Percentiles rank a stretch among this genome's conserved stretches.
phyloP scores from a whole-genome alignment of 495 filamentous ascomycete genomes.

The Podospora appendiculata region DNA sequence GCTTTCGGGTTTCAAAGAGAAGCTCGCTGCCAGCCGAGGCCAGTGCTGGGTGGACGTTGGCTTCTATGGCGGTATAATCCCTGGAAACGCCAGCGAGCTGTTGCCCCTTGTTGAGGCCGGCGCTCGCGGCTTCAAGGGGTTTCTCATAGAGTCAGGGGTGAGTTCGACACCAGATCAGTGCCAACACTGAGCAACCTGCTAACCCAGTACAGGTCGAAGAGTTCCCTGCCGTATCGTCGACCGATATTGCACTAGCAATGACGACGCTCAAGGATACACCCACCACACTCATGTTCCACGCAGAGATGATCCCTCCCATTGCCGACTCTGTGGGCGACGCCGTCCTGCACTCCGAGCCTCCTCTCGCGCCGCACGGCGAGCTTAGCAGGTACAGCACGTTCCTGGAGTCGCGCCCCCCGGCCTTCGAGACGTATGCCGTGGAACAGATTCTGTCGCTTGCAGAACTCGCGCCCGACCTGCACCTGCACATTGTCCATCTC shows the following conservation, averaged over 20 bases:
- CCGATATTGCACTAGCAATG: constrained; percentile 75
- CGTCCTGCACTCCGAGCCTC: constrained; percentile 64
- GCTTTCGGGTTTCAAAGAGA: constrained; percentile 70
- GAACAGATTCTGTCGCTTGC: constrained; percentile 77
- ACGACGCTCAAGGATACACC: constrained; percentile 62
- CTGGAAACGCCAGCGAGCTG: constrained; percentile 77
- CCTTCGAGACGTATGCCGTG: constrained; percentile 89
- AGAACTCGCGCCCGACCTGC: constrained; percentile 71
- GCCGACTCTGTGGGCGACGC: constrained; percentile 73
- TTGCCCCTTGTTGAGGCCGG: constrained; percentile 74
- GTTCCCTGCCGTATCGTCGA: constrained; percentile 80
- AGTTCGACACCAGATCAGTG: constrained; percentile 24
- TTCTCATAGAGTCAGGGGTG: constrained; percentile 94
- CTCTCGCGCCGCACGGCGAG: constrained; percentile 66
- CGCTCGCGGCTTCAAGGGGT: constrained; percentile 95
- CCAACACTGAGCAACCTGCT: neutral
- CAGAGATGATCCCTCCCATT: constrained; percentile 93
- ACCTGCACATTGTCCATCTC: constrained; percentile 90
- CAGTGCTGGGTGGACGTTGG: constrained; percentile 99
- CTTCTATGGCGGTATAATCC: constrained; percentile 94
- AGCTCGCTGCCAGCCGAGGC: constrained; percentile 74
- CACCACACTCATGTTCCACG: constrained; percentile 97
- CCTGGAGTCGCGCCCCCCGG: constrained; percentile 79
- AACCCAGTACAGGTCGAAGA: constrained; percentile 67
- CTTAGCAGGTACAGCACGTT: constrained; percentile 81